Evolutionary conservation across 169 alveolate species (phyloP).

Genomic region (Babesia gibsoni): DNA sequence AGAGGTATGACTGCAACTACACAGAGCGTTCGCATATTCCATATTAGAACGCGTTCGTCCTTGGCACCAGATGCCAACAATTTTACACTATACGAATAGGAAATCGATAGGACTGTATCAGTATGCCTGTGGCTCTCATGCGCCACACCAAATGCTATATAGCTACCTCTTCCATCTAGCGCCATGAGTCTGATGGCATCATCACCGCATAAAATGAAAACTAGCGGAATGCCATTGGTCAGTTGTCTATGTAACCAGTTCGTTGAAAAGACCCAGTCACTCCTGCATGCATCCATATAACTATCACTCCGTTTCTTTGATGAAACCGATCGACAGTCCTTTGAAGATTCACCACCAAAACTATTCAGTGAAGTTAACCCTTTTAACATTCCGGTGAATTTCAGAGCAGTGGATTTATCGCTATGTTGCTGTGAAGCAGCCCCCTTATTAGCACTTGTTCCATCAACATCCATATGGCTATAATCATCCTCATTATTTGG

Average conservation of each 20-base stretch:
- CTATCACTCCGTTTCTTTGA: background rate
- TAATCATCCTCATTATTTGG: background rate
- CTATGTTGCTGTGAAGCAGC: too few relatives aligned
- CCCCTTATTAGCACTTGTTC: too few relatives aligned
- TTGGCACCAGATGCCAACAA: constrained; percentile 51
- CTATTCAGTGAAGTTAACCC: background rate
- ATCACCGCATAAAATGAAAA: constrained; percentile 48
- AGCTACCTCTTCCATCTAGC: constrained; percentile 30
- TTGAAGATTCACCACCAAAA: background rate
- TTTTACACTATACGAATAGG: constrained; percentile 18
- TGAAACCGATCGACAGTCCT: background rate
- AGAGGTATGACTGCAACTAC: constrained; percentile 4
- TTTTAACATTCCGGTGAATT: too few relatives aligned
- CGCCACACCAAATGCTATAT: constrained; percentile 39
- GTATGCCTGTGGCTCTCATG: constrained; percentile 30
- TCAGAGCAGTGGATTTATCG: too few relatives aligned
- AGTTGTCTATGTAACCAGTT: constrained; percentile 21
- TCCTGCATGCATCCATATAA: background rate
- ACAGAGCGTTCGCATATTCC: constrained; percentile 45
- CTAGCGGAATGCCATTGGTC: constrained; percentile 3
- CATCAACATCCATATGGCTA: constrained; percentile 9
- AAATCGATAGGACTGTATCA: constrained; percentile 52
- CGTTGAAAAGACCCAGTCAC: constrained; percentile 10
- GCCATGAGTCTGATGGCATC: constrained; percentile 55
- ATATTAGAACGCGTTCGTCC: constrained; percentile 48